Conservation (phyloP, 345 rosid species). For the Lenwebbia sp. region DNA sequence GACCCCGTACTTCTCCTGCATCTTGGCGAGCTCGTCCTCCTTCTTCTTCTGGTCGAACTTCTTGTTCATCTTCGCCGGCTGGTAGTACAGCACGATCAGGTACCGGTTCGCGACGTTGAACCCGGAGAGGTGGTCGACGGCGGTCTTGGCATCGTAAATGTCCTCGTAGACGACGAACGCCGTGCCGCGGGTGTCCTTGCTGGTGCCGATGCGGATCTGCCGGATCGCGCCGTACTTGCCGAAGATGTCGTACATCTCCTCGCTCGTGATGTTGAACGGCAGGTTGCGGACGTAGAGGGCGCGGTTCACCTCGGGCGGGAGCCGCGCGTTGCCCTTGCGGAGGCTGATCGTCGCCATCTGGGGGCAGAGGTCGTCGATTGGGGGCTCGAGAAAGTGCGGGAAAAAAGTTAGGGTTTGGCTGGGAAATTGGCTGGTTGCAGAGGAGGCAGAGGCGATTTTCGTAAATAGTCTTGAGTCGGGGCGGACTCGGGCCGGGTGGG, state of each 20-base stretch:
- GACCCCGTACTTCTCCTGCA: slow-evolving; percentile 94
- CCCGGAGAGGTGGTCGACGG: slow-evolving; percentile 95
- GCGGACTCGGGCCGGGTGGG: background rate
- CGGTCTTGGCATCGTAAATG: slow-evolving; percentile 92
- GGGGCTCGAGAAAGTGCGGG: background rate
- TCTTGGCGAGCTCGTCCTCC: slow-evolving; percentile 69
- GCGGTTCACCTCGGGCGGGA: slow-evolving; percentile 91
- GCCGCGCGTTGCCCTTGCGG: slow-evolving; percentile 83
- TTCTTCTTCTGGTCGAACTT: slow-evolving; percentile 91
- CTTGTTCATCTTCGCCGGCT: slow-evolving; percentile 91
- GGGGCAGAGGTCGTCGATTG: background rate
- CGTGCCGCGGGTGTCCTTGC: slow-evolving; percentile 88
- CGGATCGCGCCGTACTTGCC: slow-evolving; percentile 96
- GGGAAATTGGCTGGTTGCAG: background rate
- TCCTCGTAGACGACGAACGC: slow-evolving; percentile 97
- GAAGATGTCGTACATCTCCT: slow-evolving; percentile 99
- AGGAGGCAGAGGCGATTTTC: background rate
- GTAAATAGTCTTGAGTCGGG: background rate
- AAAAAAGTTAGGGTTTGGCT: background rate
- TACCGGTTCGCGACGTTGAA: slow-evolving; percentile 96
- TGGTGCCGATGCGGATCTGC: slow-evolving; percentile 85
- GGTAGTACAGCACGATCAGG: slow-evolving; percentile 81
- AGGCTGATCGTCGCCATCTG: slow-evolving; percentile 61
- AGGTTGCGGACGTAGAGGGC: slow-evolving; percentile 92
- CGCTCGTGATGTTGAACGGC: slow-evolving; percentile 97